Conservation (phyloP, 495 filamentous ascomycete genomes). For the Penicillium coprophilum region DNA sequence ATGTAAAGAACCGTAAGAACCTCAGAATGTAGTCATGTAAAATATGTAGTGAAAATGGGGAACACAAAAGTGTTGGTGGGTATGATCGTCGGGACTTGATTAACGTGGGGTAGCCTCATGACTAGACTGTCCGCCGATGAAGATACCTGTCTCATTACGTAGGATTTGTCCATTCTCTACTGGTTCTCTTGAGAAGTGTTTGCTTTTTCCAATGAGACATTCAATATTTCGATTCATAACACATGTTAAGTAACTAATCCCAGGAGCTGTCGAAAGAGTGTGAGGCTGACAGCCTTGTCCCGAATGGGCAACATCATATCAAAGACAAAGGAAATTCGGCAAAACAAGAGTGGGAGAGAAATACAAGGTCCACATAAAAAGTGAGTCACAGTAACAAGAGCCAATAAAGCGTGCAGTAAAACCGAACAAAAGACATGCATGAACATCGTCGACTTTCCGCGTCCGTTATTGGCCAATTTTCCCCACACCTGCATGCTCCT, state of each 20-base stretch:
- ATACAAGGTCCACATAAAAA: slow-evolving; percentile 4
- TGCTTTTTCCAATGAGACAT: not conserved
- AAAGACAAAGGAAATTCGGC: slow-evolving; percentile 2
- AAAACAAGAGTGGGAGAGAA: not conserved
- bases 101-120: not conserved
- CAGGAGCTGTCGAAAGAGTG: not conserved
- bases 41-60: not conserved
- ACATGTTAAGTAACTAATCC: not conserved
- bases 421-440: slow-evolving; percentile 15
- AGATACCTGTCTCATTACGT: not conserved
- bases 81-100: not conserved
- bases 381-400: slow-evolving; percentile 21
- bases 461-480: slow-evolving; percentile 19
- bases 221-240: not conserved
- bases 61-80: not conserved
- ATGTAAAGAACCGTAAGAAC: slow-evolving; percentile 3
- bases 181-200: not conserved
- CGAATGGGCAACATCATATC: not conserved
- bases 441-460: slow-evolving; percentile 11
- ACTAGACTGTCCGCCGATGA: not conserved
- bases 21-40: too few species aligned
- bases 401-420: slow-evolving; percentile 19
- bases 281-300: slow-evolving; percentile 8
- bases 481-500: slow-evolving; percentile 4
- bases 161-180: not conserved